These are phyloP conservation scores for Arthrobotrys musiformis DNA, from an alignment of 2,329 filamentous ascomycete species.

Conservation along the genomic window DNA sequence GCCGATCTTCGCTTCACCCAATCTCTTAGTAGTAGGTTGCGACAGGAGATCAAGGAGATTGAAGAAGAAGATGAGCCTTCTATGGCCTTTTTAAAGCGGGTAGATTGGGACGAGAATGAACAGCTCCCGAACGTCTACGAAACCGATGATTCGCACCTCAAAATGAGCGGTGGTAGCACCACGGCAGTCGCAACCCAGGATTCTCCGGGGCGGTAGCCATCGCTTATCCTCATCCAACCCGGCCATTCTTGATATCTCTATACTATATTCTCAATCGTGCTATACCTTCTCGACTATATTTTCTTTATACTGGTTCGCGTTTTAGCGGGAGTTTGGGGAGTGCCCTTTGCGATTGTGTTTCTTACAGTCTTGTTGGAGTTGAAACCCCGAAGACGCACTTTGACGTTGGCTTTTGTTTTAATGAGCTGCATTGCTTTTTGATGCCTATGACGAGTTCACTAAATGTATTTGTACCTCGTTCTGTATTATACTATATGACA, in stretches of 20 bases:
- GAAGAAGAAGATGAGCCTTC: conserved; percentile 32
- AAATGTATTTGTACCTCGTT: conserved; percentile 2
- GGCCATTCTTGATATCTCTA: not conserved
- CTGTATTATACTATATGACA: conserved; percentile 24
- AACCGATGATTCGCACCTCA: conserved; percentile 32
- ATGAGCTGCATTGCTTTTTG: not conserved
- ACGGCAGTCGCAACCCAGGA: conserved; percentile 45
- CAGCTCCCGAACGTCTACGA: conserved; percentile 40
- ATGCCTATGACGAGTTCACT: not conserved
- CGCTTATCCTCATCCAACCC: not conserved
- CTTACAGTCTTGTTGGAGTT: not conserved
- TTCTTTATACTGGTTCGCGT: not conserved
- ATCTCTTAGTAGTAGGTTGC: conserved; percentile 46
- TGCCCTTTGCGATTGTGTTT: conserved; percentile 1
- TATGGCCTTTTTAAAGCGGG: conserved; percentile 26
- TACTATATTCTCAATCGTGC: not conserved
- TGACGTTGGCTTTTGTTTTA: not conserved
- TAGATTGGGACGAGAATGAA: conserved; percentile 52
- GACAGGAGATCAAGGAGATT: conserved; percentile 45
- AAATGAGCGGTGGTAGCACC: conserved; percentile 46
- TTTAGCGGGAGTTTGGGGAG: conserved; percentile 40
- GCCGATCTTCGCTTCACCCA: conserved; percentile 45
- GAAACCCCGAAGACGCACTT: not conserved
- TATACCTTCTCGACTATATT: not conserved
- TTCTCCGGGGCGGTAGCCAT: conserved; percentile 25